Evolutionary conservation across 2,329 filamentous ascomycete species (phyloP), one percentile per base, ranked within the genome.

Genomic region (Grosmannia huntii): DNA sequence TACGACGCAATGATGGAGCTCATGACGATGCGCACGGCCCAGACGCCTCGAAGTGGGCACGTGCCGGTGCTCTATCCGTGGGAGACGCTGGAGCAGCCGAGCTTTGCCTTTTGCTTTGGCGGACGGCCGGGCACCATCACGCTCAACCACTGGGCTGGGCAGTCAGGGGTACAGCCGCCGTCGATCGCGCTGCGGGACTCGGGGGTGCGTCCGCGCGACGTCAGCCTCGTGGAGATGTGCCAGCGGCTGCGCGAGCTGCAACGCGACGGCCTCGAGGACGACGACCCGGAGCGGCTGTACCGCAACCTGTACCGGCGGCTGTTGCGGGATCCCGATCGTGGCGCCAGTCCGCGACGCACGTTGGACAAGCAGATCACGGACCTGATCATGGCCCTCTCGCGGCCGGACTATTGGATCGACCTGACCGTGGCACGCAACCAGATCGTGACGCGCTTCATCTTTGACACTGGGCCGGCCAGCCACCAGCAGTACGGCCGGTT

Each of bases 1-100:
- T 78, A 81, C 66, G 75, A 80, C 62, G 69, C 75, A 55, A 83
- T 83, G 80, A 76, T 73, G 10, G 76, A 82, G 68, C 75, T 83
- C 64, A 82, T 81, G 74, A 81, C 78, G 2, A 68, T 83, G 66
- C 72, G 75, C 28, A 70, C 78, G 16, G 71, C 75, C 59, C 56
- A 59, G 27, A 25, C 46, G 7, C 53, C 59, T 1, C 44, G 59
- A 16, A 33, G 53, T n/a, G 28, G 46, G 21, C 74, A 75, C 4
- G 64, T 68, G 0, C 72, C 71, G 5, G 65, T 71, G 19, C 66
- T 68, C 3, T 68, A 74, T 60, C 85, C 84, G 2, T 89, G 84
- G 86, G 80, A 86, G 61, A 85, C 86, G 1, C 73, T 90, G 28
- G 87, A 90, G 66, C 85, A 89, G 65, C 87, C 87, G 5, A 88